Evolutionary conservation across 805 yeast genomes (phyloP).

Genomic region (Scheffersomyces ergatensis): DNA sequence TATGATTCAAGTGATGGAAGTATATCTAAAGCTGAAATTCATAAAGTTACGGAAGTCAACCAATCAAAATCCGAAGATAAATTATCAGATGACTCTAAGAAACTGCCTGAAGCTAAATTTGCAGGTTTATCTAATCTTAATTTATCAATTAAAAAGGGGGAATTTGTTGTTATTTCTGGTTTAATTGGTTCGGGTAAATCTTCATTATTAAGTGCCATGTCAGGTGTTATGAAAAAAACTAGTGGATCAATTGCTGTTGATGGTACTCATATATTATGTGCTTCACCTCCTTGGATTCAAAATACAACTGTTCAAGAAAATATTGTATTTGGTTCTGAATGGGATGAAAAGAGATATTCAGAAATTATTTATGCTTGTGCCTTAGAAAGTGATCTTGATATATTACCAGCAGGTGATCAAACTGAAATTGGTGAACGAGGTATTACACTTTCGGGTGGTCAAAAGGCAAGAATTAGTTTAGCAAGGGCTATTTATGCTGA

Average conservation of each 20-base stretch:
- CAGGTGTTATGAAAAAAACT: slow-evolving; percentile 65
- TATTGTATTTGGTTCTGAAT: slow-evolving; percentile 63
- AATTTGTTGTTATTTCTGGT: slow-evolving; percentile 78
- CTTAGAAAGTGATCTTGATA: slow-evolving; percentile 58
- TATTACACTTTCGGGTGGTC: slow-evolving; percentile 83
- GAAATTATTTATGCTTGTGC: slow-evolving; percentile 65
- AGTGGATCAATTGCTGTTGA: slow-evolving; percentile 50
- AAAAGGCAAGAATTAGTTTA: slow-evolving; percentile 75
- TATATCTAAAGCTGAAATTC: not conserved
- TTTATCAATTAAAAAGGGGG: slow-evolving; percentile 57
- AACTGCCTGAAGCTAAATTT: slow-evolving; percentile 17
- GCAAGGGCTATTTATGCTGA: slow-evolving; percentile 78
- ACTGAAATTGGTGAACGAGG: slow-evolving; percentile 88
- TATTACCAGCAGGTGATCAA: slow-evolving; percentile 69
- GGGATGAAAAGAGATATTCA: slow-evolving; percentile 49
- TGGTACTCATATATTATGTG: slow-evolving; percentile 55
- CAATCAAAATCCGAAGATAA: slow-evolving; percentile 1
- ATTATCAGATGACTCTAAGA: slow-evolving; percentile 4
- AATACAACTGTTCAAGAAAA: slow-evolving; percentile 76
- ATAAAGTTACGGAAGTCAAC: not conserved
- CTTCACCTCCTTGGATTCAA: slow-evolving; percentile 78
- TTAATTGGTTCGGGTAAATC: slow-evolving; percentile 82
- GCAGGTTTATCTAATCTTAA: slow-evolving; percentile 50
- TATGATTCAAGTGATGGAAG: not conserved
- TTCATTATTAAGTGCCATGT: slow-evolving; percentile 65